Evolutionary conservation across 2,329 filamentous ascomycete species (phyloP).

Genomic region (Endoconidiophora polonica): DNA sequence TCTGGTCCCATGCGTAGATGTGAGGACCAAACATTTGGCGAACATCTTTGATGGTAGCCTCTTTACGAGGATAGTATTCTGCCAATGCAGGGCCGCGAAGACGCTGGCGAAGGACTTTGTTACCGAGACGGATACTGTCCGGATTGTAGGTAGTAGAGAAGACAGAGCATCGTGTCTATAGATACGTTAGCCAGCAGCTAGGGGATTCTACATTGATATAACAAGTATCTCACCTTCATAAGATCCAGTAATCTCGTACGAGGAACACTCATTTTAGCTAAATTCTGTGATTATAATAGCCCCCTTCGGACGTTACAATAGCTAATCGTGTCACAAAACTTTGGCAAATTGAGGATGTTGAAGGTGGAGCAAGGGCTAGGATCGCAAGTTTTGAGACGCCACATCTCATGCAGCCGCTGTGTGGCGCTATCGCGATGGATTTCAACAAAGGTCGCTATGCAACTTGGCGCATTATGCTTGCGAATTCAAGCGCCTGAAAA

Average conservation of each 20-base stretch:
- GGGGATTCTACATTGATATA: background rate
- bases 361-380: constrained; percentile 8
- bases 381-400: constrained; percentile 5
- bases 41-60: constrained; percentile 56
- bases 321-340: background rate
- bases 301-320: too few relatives aligned
- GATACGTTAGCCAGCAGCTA: constrained; percentile 15
- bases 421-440: constrained; percentile 11
- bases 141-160: constrained; percentile 90
- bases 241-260: constrained; percentile 51
- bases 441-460: background rate
- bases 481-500: background rate
- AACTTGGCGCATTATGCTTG: background rate
- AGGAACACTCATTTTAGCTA: constrained; percentile 42
- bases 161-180: constrained; percentile 72
- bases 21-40: constrained; percentile 50
- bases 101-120: constrained; percentile 80
- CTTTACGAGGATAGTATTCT: constrained; percentile 72
- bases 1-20: constrained; percentile 54
- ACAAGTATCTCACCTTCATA: constrained; percentile 47
- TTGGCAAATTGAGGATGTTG: constrained; percentile 10
- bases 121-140: constrained; percentile 62
- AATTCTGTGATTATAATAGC: too few relatives aligned
- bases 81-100: constrained; percentile 68
- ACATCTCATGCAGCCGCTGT: constrained; percentile 3